These are phyloP conservation scores for Chlamydomonas urium DNA, from an alignment of 139 green algal genomes.

Conservation along the genomic window DNA sequence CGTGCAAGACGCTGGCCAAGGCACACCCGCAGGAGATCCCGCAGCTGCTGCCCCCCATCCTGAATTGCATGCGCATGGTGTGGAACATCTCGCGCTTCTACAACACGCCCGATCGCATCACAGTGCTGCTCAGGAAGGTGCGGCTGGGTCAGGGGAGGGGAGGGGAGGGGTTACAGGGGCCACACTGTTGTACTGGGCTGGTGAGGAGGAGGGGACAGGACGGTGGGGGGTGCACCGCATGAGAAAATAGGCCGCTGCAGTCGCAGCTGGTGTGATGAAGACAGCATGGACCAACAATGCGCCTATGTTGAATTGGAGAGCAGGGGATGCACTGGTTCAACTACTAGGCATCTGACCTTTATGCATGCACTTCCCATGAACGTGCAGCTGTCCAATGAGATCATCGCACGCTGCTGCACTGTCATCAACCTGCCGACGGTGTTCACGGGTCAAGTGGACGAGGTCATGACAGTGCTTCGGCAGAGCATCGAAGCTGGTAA, in stretches of 20 bases:
- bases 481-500: conserved; percentile 54
- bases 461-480: conserved; percentile 39
- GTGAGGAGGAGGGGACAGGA: too few species aligned
- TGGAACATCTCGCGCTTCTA: conserved; percentile 81
- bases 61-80: conserved; percentile 79
- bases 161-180: too few species aligned
- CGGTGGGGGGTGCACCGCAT: too few species aligned
- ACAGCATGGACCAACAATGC: too few species aligned
- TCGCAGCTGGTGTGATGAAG: too few species aligned
- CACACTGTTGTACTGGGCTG: too few species aligned
- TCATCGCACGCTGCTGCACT: conserved; percentile 79
- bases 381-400: conserved; percentile 75
- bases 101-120: conserved; percentile 78
- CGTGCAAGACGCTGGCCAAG: conserved; percentile 53
- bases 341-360: too few species aligned
- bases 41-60: conserved; percentile 60
- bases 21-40: conserved; percentile 59
- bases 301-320: too few species aligned
- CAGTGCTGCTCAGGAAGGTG: conserved; percentile 80
- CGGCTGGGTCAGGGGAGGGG: too few species aligned
- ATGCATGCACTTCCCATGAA: too few species aligned
- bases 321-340: too few species aligned
- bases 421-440: conserved; percentile 64
- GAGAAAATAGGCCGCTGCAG: too few species aligned
- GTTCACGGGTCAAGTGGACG: conserved; percentile 56